Base-by-base conservation (phyloP, 306 rosid genomes). In the Vigna mungo region DNA sequence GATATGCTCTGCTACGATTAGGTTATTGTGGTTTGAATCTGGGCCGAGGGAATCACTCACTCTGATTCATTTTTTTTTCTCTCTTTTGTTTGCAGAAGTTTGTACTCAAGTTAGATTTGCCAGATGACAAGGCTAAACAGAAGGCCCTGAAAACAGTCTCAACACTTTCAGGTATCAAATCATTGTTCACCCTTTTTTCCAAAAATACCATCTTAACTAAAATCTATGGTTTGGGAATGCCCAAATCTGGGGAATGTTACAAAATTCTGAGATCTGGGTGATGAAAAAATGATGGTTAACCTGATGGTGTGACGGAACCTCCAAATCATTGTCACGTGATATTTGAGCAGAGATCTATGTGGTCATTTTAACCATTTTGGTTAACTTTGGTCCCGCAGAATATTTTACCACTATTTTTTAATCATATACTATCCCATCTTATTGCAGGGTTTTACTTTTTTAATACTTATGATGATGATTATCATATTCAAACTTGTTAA, bases 141-240 rank as follows among this genome's bases (percentile, higher is more conserved):
- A 95, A 91, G 88, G 99, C 99, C 70, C 63, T 95, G 88, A 95
- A 85, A 84, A 88, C 90, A 1, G 90, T 92, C 12, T 90, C 99
- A 53, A 74, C 94, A 78, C 96, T 95, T 85, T 81, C 97, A 81
- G 99, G 99, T 92, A 77, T 62, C 34, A 56, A 69, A 77, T 83
- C 63, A 62, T 75, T 46, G 68, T 77, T 75, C 65, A 71, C 7
- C 25, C 18, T 17, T 30, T 62, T 74, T 9, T 63, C 67, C 21
- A 66, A 18, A 51, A 1, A 14, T 63, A 9, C 14, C 54, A 53
- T n/a, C n/a, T 16, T 56, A 48, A n/a, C 36, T 59, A 49, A 68
- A 44, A 41, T 80, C 39, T 14, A 8, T 75, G 54, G 37, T 52
- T 82, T 82, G 15, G 43, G 27, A 72, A 56, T 61, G 65, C 62